Percentiles rank a stretch among this genome's conserved stretches.
Evolutionary conservation across 176 grass and related monocot species (phyloP).

Genomic region (Oryza rufipogon): DNA sequence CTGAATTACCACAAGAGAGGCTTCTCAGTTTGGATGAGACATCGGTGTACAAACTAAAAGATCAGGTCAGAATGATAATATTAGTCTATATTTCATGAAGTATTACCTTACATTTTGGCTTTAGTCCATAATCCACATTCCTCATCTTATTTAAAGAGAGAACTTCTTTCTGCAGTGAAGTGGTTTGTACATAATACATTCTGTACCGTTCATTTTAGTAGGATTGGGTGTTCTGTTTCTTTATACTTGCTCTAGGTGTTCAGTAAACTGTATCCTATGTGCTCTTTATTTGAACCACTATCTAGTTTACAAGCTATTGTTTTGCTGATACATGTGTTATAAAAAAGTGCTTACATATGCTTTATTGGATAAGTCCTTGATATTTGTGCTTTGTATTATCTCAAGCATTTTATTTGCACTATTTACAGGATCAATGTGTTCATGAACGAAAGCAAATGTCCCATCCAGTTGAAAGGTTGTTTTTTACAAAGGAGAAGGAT

Average conservation of each 20-base stretch:
- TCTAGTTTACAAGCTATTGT: slow-evolving; percentile 16
- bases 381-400: not conserved
- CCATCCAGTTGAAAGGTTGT: slow-evolving; percentile 53
- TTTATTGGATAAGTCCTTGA: not conserved
- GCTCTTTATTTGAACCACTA: not conserved
- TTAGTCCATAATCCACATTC: not conserved
- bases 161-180: not conserved
- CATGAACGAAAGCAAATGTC: slow-evolving; percentile 34
- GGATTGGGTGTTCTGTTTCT: not conserved
- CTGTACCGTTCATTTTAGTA: not conserved
- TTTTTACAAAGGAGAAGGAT: slow-evolving; percentile 49
- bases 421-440: slow-evolving; percentile 42
- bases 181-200: not conserved
- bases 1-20: slow-evolving; percentile 37
- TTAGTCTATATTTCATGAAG: not conserved
- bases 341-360: not conserved
- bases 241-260: not conserved
- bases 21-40: slow-evolving; percentile 23
- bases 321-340: slow-evolving; percentile 10
- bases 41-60: slow-evolving; percentile 38
- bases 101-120: slow-evolving; percentile 16
- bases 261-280: slow-evolving; percentile 2
- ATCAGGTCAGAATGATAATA: slow-evolving; percentile 53
- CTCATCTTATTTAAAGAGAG: not conserved
- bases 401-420: not conserved